Evolutionary conservation across 83 land plant species (phyloP), one percentile per base, ranked within the genome.

Genomic region (Isoetes engelmannii): DNA sequence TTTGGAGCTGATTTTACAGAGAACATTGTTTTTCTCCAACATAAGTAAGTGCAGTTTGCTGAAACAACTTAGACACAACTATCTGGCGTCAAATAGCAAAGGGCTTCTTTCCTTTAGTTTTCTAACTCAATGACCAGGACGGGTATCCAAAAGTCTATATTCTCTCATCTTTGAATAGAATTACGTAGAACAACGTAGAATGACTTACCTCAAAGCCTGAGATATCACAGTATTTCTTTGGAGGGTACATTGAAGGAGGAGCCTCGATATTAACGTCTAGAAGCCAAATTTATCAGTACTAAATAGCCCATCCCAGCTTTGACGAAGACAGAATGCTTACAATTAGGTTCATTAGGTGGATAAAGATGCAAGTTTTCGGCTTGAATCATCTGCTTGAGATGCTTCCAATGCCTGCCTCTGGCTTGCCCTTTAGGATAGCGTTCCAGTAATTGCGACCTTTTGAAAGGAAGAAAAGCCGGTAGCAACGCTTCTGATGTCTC

Each of bases 381-480:
- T 61, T 90, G 96, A 61, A 92, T 61, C 4, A 92, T 87, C 71
- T 92, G 98, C 85, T 92, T 92, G 46, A 92, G 80, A 72, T 92
- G 98, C 79, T 90, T 92, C 98, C 98, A 92, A 62, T 88, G 89
- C 49, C 95, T 80, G 56, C 84, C 85, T 63, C 88, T 82, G 1
- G 92, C 47, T 61, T 90, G 89, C 12, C 98, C 96, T 71, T 90
- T 90, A 3, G 98, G 98, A 67, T 89, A 92, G 70, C 87, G 89
- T 10, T 92, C 98, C 45, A 84, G 50, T 75, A 82, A 74, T 59
- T 92, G 98, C 3, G 82, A 62, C 67, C 73, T 69, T 83, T 92
- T 92, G 73, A 92, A 92, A 18, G 82, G 78, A 8, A 90, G 65
- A 69, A 76, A 68, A 0, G 81, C 59, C 7, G 98, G 92, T 75